Base-by-base conservation (phyloP, 495 filamentous ascomycete genomes). In the Aspergillus panamensis region DNA sequence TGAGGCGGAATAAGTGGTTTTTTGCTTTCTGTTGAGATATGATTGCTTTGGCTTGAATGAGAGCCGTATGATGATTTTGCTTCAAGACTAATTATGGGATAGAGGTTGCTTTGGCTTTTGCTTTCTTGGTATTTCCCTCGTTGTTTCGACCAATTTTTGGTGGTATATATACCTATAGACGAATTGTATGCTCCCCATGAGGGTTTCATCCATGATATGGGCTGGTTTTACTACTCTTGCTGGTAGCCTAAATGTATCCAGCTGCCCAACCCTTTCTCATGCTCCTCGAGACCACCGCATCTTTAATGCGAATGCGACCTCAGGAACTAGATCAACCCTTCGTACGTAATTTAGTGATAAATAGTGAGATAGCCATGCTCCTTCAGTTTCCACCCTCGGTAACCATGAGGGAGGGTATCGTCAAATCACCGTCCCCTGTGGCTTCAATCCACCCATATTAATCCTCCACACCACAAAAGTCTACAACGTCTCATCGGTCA, bases 1-100 rank as follows among this genome's bases (percentile, higher is more conserved):
- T 54, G 89, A 93, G 66, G 82, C 77, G 33, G 51, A 61, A 16
- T 64, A 53, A 58, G 21, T 32, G 45, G 20, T 40, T 30, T 33
- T 25, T 56, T 6, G 3, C 17, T 45, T 19, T 20, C 8, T 12
- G 35, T 12, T 39, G 0, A 39, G 35, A 39, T n/a, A 39, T 45
- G 16, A 45, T 10, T 51, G 45, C 29, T 33, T 44, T 53, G 17
- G 50, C 21, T 53, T 42, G 35, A 25, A 25, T 40, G 39, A 40
- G 33, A 32, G 33, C 35, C 21, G 58, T 32, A 45, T 51, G 37
- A 55, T 56, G 52, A 56, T 39, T 60, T 39, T 53, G 43, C 13
- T 12, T 57, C 33, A 43, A 42, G 35, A 50, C 16, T 45, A 9
- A 8, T 45, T 42, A n/a, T 47, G 45, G 55, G 45, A 50, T 60